Evolutionary conservation across 371 early-diverging fungal genomes (phyloP), one percentile per base, ranked within the genome.

Genomic region (Mucor irregularis): DNA sequence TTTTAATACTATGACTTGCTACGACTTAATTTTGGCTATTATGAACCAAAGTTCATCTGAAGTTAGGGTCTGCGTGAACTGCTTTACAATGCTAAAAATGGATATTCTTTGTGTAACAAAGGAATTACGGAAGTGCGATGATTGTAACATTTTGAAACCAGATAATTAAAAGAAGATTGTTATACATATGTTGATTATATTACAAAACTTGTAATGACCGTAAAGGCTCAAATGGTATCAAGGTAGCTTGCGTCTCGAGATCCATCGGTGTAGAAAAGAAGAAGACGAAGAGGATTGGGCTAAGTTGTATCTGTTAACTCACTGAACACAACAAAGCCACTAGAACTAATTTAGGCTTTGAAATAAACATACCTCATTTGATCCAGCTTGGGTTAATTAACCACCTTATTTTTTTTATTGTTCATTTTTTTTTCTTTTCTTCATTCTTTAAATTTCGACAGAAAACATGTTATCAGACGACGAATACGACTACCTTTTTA

Each of bases 401-500:
- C 26, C 34, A 31, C 14, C 8, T 4, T 31, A 29, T 50, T 33
- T 33, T 35, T 29, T 39, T 53, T 31, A 3, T 21, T 13, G 6
- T 49, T n/a, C 13, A 25, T 28, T 37, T 11, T 37, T 19, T 19
- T 46, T 40, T 31, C 48, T 46, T 42, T 22, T 48, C 25, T 55
- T 29, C 44, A 16, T 47, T 30, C n/a, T 29, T 51, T 52, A 22
- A 13, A 17, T 49, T 38, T 31, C n/a, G 16, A 38, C n/a, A 13
- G 50, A 49, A 38, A 45, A 29, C 26, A 55, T 54, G 43, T 35
- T 50, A 47, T 53, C 53, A 33, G 78, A 74, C 55, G 71, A 78
- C 57, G 71, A 70, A 38, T 81, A 81, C 56, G 75, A 76, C 50
- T 81, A 72, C 38, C 59, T 81, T 22, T 74, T 73, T 64, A 81